Conservation (phyloP, 2,329 filamentous ascomycete genomes). For the Curvularia sp. region DNA sequence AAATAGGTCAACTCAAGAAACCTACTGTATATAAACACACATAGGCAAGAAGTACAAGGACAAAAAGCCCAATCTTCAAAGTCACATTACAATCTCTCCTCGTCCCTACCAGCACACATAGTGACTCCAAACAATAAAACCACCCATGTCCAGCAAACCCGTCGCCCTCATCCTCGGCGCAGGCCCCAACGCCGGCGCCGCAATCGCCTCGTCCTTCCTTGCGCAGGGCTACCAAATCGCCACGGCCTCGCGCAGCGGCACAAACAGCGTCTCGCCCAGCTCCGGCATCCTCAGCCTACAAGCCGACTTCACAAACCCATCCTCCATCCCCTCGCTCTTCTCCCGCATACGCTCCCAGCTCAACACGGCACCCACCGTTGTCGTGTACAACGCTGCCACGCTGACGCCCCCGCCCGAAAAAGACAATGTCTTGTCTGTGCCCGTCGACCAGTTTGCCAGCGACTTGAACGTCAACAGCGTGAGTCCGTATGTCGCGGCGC, state of each 20-base stretch:
- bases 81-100: not conserved
- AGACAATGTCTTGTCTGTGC: not conserved
- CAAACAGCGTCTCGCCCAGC: not conserved
- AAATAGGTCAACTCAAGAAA: too few species aligned
- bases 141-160: conserved; percentile 23
- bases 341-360: not conserved
- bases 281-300: not conserved
- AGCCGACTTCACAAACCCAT: not conserved
- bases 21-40: not conserved
- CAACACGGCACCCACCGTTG: not conserved
- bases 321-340: not conserved
- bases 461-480: not conserved
- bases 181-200: conserved; percentile 33
- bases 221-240: conserved; percentile 33
- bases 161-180: conserved; percentile 39
- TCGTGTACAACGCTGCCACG: not conserved
- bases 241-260: not conserved
- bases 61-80: not conserved
- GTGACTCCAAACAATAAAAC: not conserved
- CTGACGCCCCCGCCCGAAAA: not conserved
- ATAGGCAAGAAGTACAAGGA: not conserved
- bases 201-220: conserved; percentile 28
- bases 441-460: not conserved
- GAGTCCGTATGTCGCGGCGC: not conserved
- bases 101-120: too few species aligned